Base-by-base conservation (phyloP, 1,139 yeast genomes). In the Hyphopichia pseudoburtonii region DNA sequence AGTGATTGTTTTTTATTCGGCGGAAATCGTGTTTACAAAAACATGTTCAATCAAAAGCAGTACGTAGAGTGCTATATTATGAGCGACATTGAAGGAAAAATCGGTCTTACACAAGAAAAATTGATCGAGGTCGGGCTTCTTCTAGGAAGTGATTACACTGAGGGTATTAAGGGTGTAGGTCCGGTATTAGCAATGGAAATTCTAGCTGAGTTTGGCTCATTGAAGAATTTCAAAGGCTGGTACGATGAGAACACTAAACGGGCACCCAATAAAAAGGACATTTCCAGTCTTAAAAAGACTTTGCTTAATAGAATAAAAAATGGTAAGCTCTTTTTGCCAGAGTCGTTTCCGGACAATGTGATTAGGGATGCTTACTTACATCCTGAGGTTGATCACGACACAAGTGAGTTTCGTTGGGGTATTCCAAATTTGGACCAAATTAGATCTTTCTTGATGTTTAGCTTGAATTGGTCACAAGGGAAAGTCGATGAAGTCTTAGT, bases 1-100 rank as follows among this genome's bases (percentile, higher is more conserved):
- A 87, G 96, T 49, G 99, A 94, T 73, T 89, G 96, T 37, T 92
- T 94, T 51, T 62, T 94, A 31, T 94, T 94, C 66, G 98, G 97
- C 0, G 97, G 96, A 1, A 80, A 80, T 38, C 72, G 70, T 32
- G 78, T 94, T 2, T 92, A 90, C 62, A 86, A 89, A 51, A 92
- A 94, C 60, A 85, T 94, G 94, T 94, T 94, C 62, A 90, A 86
- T 54, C 96, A 90, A 57, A 86, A 88, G 49, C 86, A 86, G 51
- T 90, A 82, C 56, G 98, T 92, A 21, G 98, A 94, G 54, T 85
- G 86, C 52, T 94, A 90, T 54, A 72, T 78, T 32, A 60, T 70
- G 34, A 70, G 64, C 1, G 86, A 82, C 40, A 68, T 92, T n/a
- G 70, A 66, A 28, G 62, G 66, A 5, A 83, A 80, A 35, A 60